phyloP scores from a whole-genome alignment of 1,139 yeast species.

The Hansenula lynferdii region DNA sequence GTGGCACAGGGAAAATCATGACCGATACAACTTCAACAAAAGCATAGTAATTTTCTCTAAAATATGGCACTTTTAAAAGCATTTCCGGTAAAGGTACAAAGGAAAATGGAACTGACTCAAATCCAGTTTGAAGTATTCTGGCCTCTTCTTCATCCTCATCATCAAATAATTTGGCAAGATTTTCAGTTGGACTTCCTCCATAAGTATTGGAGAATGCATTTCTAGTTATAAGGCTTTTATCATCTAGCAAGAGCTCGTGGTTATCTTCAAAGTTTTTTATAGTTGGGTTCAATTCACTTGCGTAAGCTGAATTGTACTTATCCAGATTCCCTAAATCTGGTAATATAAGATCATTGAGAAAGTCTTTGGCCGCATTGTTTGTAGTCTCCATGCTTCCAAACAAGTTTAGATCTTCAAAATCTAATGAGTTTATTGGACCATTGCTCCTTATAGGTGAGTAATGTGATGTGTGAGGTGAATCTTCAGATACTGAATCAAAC shows the following conservation, averaged over 20 bases:
- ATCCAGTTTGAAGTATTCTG: conserved; percentile 5
- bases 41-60: conserved; percentile 45
- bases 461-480: no score
- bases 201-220: not conserved
- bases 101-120: not conserved
- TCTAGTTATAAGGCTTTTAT: not conserved
- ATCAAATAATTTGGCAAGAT: not conserved
- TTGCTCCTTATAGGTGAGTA: not conserved
- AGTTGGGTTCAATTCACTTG: not conserved
- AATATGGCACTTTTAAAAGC: conserved; percentile 12
- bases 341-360: conserved; percentile 1
- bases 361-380: not conserved
- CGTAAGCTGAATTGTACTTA: not conserved
- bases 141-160: not conserved
- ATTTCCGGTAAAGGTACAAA: conserved; percentile 15
- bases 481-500: not conserved
- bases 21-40: conserved; percentile 60
- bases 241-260: not conserved
- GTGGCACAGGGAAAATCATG: conserved; percentile 66
- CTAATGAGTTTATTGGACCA: not conserved
- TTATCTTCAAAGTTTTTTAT: not conserved
- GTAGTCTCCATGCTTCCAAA: conserved; percentile 1
- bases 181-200: not conserved
- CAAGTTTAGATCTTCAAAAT: not conserved
- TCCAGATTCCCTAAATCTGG: not conserved